phyloP scores from a whole-genome alignment of 352 stramenopile species.

The Globisporangium solare region DNA sequence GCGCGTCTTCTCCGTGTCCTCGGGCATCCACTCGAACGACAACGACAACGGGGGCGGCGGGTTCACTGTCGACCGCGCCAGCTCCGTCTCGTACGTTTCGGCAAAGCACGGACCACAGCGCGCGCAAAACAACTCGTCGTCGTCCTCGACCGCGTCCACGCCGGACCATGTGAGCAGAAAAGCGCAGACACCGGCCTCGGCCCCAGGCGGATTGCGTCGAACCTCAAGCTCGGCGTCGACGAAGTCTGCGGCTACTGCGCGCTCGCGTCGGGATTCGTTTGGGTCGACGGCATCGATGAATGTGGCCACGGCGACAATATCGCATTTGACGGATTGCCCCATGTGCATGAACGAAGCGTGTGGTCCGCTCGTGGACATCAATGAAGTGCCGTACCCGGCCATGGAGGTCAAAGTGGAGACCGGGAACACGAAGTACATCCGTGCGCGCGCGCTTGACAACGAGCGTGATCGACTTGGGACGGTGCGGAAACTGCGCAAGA shows the following conservation, averaged over 20 bases:
- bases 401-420: slow-evolving; percentile 20
- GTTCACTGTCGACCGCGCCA: slow-evolving; percentile 14
- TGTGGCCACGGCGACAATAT: no score
- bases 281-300: slow-evolving; percentile 2
- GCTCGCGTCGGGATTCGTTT: slow-evolving; percentile 32
- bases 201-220: slow-evolving; percentile 20
- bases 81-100: slow-evolving; percentile 15
- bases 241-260: slow-evolving; percentile 6
- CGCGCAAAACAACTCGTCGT: neutral
- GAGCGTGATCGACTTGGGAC: slow-evolving; percentile 45
- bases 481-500: slow-evolving; percentile 37
- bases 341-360: slow-evolving; percentile 64
- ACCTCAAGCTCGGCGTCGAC: slow-evolving; percentile 26
- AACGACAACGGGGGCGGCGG: slow-evolving; percentile 15
- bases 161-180: slow-evolving; percentile 10
- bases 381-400: slow-evolving; percentile 55
- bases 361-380: slow-evolving; percentile 39
- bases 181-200: neutral
- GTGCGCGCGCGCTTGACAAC: slow-evolving; percentile 45
- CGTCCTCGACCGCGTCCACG: slow-evolving; percentile 10
- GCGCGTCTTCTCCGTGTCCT: slow-evolving; percentile 38
- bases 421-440: slow-evolving; percentile 32
- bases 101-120: neutral
- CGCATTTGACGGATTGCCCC: slow-evolving; percentile 25
- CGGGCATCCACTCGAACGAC: slow-evolving; percentile 15